Percentiles rank a stretch among this genome's conserved stretches.
Conservation (phyloP, 2,329 filamentous ascomycete genomes). For the Fusarium fujikuroi region DNA sequence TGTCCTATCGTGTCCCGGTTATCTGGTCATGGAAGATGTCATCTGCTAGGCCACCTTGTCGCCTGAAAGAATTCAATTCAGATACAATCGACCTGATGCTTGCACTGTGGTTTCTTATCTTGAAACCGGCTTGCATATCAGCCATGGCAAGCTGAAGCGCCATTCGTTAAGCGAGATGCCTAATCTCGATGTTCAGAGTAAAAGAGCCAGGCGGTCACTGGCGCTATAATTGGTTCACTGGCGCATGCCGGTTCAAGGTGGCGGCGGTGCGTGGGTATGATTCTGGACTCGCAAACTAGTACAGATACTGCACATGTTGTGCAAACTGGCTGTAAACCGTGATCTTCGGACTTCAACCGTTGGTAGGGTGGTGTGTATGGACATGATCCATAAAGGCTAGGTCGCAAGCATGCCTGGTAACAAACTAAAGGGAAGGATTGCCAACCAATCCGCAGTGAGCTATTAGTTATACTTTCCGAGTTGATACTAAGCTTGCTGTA, state of each 20-base stretch:
- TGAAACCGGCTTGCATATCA: constrained; percentile 1
- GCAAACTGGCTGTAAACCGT: not conserved
- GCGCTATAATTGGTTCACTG: constrained; percentile 1
- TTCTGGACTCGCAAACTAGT: constrained; percentile 4
- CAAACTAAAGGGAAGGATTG: not conserved
- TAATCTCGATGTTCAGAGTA: constrained; percentile 11
- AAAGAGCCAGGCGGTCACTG: constrained; percentile 5
- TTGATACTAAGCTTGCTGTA: not conserved
- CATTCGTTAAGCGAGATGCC: constrained; percentile 19
- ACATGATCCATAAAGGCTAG: not conserved
- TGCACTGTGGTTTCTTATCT: constrained; percentile 1
- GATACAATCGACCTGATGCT: not conserved
- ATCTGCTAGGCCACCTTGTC: not conserved
- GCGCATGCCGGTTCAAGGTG: not conserved
- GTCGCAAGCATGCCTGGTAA: not conserved
- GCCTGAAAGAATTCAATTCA: not conserved
- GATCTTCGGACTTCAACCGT: not conserved
- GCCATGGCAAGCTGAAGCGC: not conserved
- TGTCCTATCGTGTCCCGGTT: not conserved
- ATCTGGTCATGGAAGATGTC: not conserved
- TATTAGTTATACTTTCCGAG: not conserved
- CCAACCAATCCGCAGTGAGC: not conserved
- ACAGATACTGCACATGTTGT: not conserved
- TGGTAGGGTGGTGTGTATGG: not conserved
- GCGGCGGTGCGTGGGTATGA: not conserved